phyloP scores from a whole-genome alignment of 495 filamentous ascomycete genomes.

The Xylaria bambusicola region DNA sequence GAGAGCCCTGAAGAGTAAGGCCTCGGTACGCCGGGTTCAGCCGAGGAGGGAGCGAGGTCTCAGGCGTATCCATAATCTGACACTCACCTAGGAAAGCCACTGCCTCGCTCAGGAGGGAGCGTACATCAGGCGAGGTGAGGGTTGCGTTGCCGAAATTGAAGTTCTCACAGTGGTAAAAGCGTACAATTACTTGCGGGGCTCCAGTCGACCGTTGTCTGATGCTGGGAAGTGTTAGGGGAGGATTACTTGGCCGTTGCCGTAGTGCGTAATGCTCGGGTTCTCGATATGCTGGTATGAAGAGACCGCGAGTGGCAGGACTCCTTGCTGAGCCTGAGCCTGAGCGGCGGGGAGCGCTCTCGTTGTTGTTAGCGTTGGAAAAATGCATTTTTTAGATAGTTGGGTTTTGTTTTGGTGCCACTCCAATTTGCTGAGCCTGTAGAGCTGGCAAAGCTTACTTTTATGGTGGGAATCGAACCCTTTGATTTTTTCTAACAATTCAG shows the following conservation, averaged over 20 bases:
- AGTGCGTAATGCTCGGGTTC: conserved; percentile 12
- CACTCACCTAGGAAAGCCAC: conserved; percentile 16
- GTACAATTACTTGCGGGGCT: not conserved
- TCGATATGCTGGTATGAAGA: conserved; percentile 8
- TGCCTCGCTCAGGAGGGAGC: not conserved
- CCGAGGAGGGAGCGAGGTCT: not conserved
- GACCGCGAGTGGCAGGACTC: conserved; percentile 7
- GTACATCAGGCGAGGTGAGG: not conserved
- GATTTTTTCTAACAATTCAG: not conserved
- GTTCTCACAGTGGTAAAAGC: conserved; percentile 6
- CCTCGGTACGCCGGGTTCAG: conserved; percentile 11
- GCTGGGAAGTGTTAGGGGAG: not conserved
- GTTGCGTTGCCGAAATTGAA: not conserved
- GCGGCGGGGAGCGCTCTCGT: not conserved
- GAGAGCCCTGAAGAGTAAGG: not conserved
- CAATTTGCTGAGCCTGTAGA: too few species aligned
- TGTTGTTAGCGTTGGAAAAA: not conserved
- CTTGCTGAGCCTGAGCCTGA: too few species aligned
- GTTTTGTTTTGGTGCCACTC: too few species aligned
- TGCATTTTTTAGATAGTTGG: not conserved
- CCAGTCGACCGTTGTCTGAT: not conserved
- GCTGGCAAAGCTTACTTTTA: too few species aligned
- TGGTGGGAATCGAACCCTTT: not conserved
- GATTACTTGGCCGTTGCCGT: conserved; percentile 1
- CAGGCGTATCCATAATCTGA: not conserved